Conservation (phyloP, 1,139 yeast species). For the Pichia sp. region DNA sequence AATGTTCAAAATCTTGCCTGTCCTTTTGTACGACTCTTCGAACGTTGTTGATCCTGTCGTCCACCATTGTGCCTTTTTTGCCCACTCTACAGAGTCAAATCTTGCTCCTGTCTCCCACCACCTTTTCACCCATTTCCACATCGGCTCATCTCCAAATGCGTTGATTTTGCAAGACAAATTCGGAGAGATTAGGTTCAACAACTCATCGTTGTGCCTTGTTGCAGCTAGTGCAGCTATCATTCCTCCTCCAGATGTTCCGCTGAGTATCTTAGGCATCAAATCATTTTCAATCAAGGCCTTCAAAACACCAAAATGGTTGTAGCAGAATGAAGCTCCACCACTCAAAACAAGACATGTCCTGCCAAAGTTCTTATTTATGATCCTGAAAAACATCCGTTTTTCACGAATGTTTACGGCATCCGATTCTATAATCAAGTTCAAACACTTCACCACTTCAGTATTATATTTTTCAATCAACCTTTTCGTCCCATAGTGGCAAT, state of each 20-base stretch:
- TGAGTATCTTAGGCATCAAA: conserved; percentile 60
- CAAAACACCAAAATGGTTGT: conserved; percentile 73
- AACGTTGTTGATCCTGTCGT: conserved; percentile 71
- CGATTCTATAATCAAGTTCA: conserved; percentile 44
- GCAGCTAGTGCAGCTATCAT: conserved; percentile 72
- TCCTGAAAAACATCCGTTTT: conserved; percentile 54
- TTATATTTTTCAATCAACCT: conserved; percentile 53
- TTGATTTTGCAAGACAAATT: conserved; percentile 61
- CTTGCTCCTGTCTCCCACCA: conserved; percentile 77
- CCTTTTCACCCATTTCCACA: conserved; percentile 57
- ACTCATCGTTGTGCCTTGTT: conserved; percentile 65
- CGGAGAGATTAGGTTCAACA: conserved; percentile 53
- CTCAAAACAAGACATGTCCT: conserved; percentile 68
- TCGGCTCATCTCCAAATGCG: conserved; percentile 62
- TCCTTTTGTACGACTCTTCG: conserved; percentile 60
- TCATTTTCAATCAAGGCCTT: conserved; percentile 67
- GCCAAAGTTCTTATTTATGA: conserved; percentile 63
- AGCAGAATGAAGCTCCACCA: conserved; percentile 80
- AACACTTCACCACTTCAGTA: conserved; percentile 45
- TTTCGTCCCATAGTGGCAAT: conserved; percentile 74
- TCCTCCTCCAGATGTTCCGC: conserved; percentile 85
- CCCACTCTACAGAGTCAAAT: conserved; percentile 74
- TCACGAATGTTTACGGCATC: conserved; percentile 36
- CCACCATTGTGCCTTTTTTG: conserved; percentile 62
- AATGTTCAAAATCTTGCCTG: conserved; percentile 68